Evolutionary conservation across 495 filamentous ascomycete species (phyloP), one percentile per base, ranked within the genome.

Genomic region (Penicillium alfredii): DNA sequence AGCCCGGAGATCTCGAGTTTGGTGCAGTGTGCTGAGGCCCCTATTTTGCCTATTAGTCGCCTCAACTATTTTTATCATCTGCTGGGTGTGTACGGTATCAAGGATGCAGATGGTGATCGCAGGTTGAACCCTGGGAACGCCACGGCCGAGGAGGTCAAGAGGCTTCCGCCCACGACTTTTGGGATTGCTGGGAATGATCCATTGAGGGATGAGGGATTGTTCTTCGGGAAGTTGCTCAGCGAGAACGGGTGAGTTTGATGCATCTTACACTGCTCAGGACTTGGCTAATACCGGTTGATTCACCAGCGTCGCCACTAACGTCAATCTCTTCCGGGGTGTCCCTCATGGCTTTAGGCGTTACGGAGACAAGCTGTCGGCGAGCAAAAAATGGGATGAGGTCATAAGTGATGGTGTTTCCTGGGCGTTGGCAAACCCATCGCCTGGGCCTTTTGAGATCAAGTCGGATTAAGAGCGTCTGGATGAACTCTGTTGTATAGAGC

Each of bases 261-360:
- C 4, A 4, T 16, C 7, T 30, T 28, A 1, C 26, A 33, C 9
- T 18, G 17, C 3, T n/a, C n/a, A 22, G 17, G 4, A 8, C 10
- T 24, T 37, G 20, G 13, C 33, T 21, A 16, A 12, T n/a, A 13
- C 26, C 33, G 21, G 21, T 18, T 34, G 6, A 14, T 3, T 24
- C 1, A 8, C 4, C 40, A 71, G 66, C 4, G 59, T 72, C 5
- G 53, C 68, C 4, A 69, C 65, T 0, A 35, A 66, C 39, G 51
- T 67, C 1, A 44, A 60, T 40, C 39, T 72, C 19, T 71, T 71
- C 49, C 49, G 34, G n/a, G 69, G 66, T 1, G 42, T 72, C 7
- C 68, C 69, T 14, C 69, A 74, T 56, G 67, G 60, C 6, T 73
- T 71, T 40, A 42, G 69, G 17, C 42, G 61, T 2, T 59, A 52